Evolutionary conservation across 2,329 filamentous ascomycete genomes (phyloP).

Genomic region (Tolypocladium amazonense): DNA sequence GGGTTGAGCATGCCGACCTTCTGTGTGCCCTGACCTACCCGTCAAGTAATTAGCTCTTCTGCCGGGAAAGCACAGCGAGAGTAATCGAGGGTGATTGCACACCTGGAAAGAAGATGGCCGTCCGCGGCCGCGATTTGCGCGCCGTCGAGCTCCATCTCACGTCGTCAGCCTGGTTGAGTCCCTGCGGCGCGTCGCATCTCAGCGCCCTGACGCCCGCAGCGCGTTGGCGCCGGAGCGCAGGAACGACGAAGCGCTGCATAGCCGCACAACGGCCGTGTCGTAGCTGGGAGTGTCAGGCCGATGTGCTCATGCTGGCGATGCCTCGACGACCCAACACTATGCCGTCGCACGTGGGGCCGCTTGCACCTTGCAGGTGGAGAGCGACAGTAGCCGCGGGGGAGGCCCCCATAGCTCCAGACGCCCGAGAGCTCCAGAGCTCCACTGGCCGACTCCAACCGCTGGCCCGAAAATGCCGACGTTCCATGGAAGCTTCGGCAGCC

Average conservation of each 20-base stretch:
- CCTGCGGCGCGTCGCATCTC: not conserved
- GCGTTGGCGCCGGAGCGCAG: conserved; percentile 16
- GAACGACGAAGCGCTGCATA: conserved; percentile 20
- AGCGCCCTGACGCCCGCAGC: conserved; percentile 5
- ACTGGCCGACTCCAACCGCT: not conserved
- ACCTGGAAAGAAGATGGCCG: conserved; percentile 53
- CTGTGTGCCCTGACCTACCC: conserved; percentile 73
- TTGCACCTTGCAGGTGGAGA: not conserved
- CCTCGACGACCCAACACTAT: not conserved
- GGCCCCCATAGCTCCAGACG: not conserved
- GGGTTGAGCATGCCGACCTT: conserved; percentile 77
- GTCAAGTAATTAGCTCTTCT: conserved; percentile 4
- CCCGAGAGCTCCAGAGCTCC: not conserved
- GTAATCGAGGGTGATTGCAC: not conserved
- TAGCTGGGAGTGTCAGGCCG: not conserved
- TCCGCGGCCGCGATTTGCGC: conserved; percentile 29
- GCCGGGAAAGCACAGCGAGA: not conserved
- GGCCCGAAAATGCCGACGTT: not conserved
- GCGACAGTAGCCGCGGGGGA: not conserved
- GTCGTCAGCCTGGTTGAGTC: not conserved
- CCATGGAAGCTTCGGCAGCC: not conserved
- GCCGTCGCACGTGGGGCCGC: not conserved
- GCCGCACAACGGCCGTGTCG: conserved; percentile 13
- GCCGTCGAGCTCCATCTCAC: conserved; percentile 16
- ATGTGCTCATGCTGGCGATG: conserved; percentile 6